Conservation (phyloP, 352 stramenopile species). For the Phytophthora macrochlamydospora region DNA sequence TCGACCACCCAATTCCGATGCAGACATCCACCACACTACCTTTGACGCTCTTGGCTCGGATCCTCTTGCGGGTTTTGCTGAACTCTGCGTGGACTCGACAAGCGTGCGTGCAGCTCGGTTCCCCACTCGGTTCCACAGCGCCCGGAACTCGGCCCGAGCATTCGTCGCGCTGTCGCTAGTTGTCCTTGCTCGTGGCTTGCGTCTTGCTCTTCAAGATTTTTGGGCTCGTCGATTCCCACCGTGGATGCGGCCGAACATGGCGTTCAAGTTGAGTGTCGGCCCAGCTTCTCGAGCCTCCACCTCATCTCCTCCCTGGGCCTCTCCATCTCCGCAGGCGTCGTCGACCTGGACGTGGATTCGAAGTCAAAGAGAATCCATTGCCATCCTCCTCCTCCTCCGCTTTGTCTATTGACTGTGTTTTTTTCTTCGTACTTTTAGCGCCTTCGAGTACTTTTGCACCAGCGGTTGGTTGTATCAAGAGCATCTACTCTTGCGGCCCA, state of each 20-base stretch:
- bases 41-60: not conserved
- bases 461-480: conserved; percentile 13
- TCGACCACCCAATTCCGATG: not conserved
- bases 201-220: not conserved
- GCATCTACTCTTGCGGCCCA: conserved; percentile 8
- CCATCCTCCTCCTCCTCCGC: not conserved
- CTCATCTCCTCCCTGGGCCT: not conserved
- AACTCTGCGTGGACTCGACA: not conserved
- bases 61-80: not conserved
- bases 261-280: not conserved
- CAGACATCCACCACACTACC: not conserved
- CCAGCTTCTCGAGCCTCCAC: not conserved
- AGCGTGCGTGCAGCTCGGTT: conserved; percentile 17
- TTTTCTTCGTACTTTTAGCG: not conserved
- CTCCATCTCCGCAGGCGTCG: not conserved
- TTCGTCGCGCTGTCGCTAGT: not conserved
- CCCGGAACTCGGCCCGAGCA: not conserved
- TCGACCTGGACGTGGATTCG: conserved; percentile 25
- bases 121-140: conserved; percentile 12
- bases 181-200: conserved; percentile 6
- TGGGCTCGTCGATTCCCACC: not conserved
- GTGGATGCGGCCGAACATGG: not conserved
- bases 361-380: conserved; percentile 9
- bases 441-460: conserved; percentile 27
- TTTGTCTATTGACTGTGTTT: too few species aligned